Conservation (phyloP, 2,329 filamentous ascomycete genomes). For the Apiospora marii region DNA sequence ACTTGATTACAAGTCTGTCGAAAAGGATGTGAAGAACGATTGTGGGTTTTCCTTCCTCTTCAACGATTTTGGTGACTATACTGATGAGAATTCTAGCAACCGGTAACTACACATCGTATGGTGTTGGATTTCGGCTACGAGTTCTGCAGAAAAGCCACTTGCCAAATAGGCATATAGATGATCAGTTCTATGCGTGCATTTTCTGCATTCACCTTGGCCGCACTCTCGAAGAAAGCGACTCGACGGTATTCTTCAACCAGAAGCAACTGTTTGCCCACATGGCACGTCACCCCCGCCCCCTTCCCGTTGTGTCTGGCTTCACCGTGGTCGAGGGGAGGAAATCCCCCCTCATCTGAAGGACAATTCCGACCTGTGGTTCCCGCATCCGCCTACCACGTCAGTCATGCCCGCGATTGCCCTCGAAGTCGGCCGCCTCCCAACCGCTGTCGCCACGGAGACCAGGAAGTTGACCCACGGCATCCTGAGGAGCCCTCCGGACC, state of each 20-base stretch:
- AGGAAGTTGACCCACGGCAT: conserved; percentile 55
- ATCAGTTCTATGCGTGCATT: conserved; percentile 61
- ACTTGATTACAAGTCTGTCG: conserved; percentile 60
- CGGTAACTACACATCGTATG: conserved; percentile 55
- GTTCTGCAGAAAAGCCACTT: conserved; percentile 65
- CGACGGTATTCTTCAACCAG: conserved; percentile 64
- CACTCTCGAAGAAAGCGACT: conserved; percentile 62
- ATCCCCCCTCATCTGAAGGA: conserved; percentile 51
- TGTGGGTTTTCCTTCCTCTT: conserved; percentile 41
- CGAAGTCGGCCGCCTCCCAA: conserved; percentile 53
- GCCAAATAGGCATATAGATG: conserved; percentile 56
- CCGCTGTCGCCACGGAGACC: conserved; percentile 54
- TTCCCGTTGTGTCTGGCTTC: conserved; percentile 58
- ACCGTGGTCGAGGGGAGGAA: conserved; percentile 54
- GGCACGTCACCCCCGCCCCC: conserved; percentile 60
- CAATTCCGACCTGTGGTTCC: conserved; percentile 63
- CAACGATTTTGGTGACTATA: not conserved
- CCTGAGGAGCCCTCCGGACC: conserved; percentile 54
- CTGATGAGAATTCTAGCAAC: conserved; percentile 44
- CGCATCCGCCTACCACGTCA: conserved; percentile 48
- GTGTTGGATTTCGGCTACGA: conserved; percentile 59
- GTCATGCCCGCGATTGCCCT: conserved; percentile 50
- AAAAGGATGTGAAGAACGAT: conserved; percentile 57
- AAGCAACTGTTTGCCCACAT: conserved; percentile 62
- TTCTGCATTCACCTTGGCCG: conserved; percentile 60